Percentiles rank a stretch among this genome's conserved stretches.
Evolutionary conservation across 257 asterid genomes (phyloP).

Genomic region (Solanum appendiculatum): DNA sequence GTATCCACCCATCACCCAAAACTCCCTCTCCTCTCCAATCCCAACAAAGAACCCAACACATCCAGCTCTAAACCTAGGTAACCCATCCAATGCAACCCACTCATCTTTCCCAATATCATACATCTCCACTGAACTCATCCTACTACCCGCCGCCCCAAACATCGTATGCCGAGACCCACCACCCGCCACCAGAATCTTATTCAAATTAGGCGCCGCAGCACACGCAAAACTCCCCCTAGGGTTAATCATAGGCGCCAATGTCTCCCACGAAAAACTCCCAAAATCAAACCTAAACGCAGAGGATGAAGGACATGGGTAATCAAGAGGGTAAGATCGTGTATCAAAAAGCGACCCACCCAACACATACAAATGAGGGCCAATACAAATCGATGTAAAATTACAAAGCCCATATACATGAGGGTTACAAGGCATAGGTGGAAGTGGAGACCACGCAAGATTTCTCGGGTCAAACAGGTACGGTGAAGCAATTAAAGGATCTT

Average conservation of each 20-base stretch:
- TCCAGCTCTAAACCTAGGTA: constrained; percentile 94
- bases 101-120: constrained; percentile 73
- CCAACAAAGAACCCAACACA: constrained; percentile 77
- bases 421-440: constrained; percentile 87
- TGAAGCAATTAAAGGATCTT: constrained; percentile 68
- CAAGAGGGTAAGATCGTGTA: constrained; percentile 73
- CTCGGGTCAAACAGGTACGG: constrained; percentile 70
- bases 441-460: constrained; percentile 58
- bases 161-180: constrained; percentile 84
- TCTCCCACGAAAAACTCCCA: constrained; percentile 45
- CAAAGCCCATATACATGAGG: constrained; percentile 77
- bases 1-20: constrained; percentile 99
- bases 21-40: constrained; percentile 40
- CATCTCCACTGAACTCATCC: constrained; percentile 93
- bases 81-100: constrained; percentile 79
- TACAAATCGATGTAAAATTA: constrained; percentile 56
- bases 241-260: constrained; percentile 62
- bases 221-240: constrained; percentile 96
- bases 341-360: constrained; percentile 90
- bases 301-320: constrained; percentile 65
- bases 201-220: constrained; percentile 41
- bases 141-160: constrained; percentile 91
- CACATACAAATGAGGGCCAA: constrained; percentile 62
- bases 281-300: constrained; percentile 57
- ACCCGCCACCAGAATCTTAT: constrained; percentile 81